Percentiles rank a stretch among this genome's conserved stretches.
phyloP scores from a whole-genome alignment of 208 protist species.

The Acanthamoeba royreba region DNA sequence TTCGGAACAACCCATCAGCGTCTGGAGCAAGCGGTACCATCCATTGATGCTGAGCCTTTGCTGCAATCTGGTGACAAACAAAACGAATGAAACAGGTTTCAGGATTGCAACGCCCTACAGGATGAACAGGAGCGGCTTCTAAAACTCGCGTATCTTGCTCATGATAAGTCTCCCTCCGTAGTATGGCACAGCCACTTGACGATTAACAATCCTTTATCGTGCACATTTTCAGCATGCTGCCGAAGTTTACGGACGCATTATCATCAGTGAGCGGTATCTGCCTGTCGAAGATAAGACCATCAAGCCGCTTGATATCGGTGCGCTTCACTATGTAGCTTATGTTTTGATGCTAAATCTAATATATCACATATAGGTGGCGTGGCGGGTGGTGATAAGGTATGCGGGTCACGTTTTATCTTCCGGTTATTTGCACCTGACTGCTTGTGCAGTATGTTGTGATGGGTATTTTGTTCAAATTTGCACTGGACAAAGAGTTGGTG shows the following conservation, averaged over 20 bases:
- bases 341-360: no score
- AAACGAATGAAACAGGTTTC: background rate
- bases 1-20: background rate
- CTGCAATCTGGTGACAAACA: no score
- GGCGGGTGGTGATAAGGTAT: constrained; percentile 39
- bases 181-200: no score
- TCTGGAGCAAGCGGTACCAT: constrained; percentile 42
- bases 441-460: background rate
- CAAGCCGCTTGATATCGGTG: constrained; percentile 31
- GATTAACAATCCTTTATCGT: no score
- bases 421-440: no score
- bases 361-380: background rate
- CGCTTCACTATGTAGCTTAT: background rate
- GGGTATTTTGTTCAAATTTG: constrained; percentile 50
- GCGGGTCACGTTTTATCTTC: no score
- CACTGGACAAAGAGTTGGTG: constrained; percentile 16
- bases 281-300: constrained; percentile 40
- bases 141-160: constrained; percentile 33
- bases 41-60: no score
- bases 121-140: background rate
- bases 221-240: constrained; percentile 47
- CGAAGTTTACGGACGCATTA: constrained; percentile 47
- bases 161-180: no score
- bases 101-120: background rate
- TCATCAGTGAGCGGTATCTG: constrained; percentile 48